phyloP scores from a whole-genome alignment of 768 basidiomycete genomes.

The Termitomyces sp. region DNA sequence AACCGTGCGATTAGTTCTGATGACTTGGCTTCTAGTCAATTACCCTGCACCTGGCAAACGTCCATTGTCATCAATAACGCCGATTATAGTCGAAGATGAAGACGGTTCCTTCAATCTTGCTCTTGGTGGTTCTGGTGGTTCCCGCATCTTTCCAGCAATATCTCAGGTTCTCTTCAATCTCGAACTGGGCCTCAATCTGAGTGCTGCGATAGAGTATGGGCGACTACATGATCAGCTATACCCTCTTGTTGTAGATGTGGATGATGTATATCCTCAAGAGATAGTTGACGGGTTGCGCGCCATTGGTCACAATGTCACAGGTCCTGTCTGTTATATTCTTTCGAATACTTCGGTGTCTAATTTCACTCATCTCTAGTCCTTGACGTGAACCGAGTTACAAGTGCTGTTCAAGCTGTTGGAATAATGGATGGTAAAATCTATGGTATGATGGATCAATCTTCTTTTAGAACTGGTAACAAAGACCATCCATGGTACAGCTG shows the following conservation, averaged over 20 bases:
- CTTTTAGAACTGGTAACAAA: conserved; percentile 1
- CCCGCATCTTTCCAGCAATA: conserved; percentile 74
- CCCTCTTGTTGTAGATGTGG: conserved; percentile 55
- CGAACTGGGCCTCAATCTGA: conserved; percentile 77
- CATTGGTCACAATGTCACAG: conserved; percentile 68
- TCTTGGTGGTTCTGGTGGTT: conserved; percentile 85
- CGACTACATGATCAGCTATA: conserved; percentile 86
- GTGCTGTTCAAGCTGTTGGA: conserved; percentile 69
- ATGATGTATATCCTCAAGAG: conserved; percentile 50
- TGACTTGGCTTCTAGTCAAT: conserved; percentile 55
- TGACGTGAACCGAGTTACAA: conserved; percentile 67
- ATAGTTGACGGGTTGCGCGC: conserved; percentile 50
- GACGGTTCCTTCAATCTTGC: conserved; percentile 71
- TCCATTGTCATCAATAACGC: conserved; percentile 79
- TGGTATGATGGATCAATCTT: conserved; percentile 37
- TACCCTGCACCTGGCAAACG: conserved; percentile 87
- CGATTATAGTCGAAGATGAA: conserved; percentile 72
- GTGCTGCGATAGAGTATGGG: conserved; percentile 77
- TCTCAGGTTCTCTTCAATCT: conserved; percentile 77
- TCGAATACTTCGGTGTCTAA: neutral
- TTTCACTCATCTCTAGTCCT: conserved; percentile 31
- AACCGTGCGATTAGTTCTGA: neutral
- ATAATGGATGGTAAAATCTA: conserved; percentile 49
- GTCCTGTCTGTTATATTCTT: conserved; percentile 29
- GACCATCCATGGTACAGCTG: conserved; percentile 39